Evolutionary conservation across 164 flowering plant species (phyloP), one percentile per base, ranked within the genome.

Genomic region (Berberis thunbergii): DNA sequence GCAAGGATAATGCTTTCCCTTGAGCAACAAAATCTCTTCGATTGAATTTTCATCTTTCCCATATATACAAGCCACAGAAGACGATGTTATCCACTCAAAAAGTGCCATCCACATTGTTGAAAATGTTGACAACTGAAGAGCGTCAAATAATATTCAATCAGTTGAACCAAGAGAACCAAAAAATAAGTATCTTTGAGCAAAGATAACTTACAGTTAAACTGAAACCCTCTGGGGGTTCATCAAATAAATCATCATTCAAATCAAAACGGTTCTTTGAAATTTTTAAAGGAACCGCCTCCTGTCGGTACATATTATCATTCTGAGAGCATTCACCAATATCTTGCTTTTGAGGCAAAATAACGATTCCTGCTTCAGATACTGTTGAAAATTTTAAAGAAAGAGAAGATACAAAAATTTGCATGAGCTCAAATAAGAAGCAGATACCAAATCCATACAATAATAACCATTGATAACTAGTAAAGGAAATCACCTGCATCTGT

Each of bases 51-150:
- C 97, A 60, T 83, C 91, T 45, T 71, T 75, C 59, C 97, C 97
- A 78, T 93, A 88, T 59, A 91, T 84, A 74, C 82, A 91, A 49
- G 97, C 91, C 78, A 94, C 69, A 56, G 96, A 82, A 62, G 96
- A 91, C 54, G 96, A 85, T 7, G 97, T 78, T 64, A 84, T 65
- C 98, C 98, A 94, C 64, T 83, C 75, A 80, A 87, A 94, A 57
- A 94, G 83, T 62, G 89, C 78, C 73, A 75, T 80, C 84, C 86
- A 91, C 90, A 91, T 91, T 54, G 85, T 80, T 54, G 93, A 90
- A 77, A 94, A 91, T 73, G 93, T 72, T 12, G 96, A 91, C 50
- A 94, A 67, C 96, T 89, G 65, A 61, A 64, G 67, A 63, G n/a
- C 46, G 48, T 46, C 49, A 59, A 66, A 55, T 4, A 3, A 9